A percentile compares a stretch with the other conserved stretches of the same genome.
Conservation (phyloP, 192 early-diverging fungal genomes). For the Gigaspora rosea region DNA sequence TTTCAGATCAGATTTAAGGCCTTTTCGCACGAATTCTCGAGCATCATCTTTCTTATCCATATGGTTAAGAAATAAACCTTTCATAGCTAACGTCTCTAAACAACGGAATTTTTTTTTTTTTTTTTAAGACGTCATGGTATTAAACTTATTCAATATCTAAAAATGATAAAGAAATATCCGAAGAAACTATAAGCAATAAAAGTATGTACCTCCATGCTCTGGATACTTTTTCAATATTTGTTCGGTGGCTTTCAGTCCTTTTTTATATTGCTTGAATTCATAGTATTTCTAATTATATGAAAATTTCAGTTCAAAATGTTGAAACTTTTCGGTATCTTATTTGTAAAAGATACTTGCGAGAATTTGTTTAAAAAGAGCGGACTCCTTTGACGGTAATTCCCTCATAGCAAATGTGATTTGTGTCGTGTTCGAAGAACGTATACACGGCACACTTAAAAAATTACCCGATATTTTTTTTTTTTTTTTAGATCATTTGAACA, state of each 20-base stretch:
- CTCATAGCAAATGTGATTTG: constrained; percentile 31
- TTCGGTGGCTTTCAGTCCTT: constrained; percentile 87
- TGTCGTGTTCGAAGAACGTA: too few relatives aligned
- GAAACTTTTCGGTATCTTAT: background rate
- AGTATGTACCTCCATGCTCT: constrained; percentile 78
- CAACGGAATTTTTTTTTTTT: background rate
- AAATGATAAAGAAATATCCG: background rate
- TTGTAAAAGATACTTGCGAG: constrained; percentile 51
- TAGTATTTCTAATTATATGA: constrained; percentile 74
- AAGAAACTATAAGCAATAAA: background rate
- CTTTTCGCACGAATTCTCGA: constrained; percentile 83
- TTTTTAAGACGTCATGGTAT: background rate
- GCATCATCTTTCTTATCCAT: constrained; percentile 92
- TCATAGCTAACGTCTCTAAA: constrained; percentile 90
- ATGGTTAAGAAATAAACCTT: constrained; percentile 88
- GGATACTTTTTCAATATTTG: constrained; percentile 93
- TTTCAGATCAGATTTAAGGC: constrained; percentile 71
- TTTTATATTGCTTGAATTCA: constrained; percentile 94
- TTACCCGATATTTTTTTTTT: too few relatives aligned
- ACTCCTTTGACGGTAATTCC: constrained; percentile 74
- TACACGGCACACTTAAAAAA: too few relatives aligned
- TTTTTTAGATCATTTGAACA: too few relatives aligned
- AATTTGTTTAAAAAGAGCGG: constrained; percentile 68
- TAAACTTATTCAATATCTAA: background rate
- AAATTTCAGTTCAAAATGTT: background rate